A percentile compares a stretch with the other conserved stretches of the same genome.
Evolutionary conservation across 805 yeast genomes (phyloP).

Genomic region (Grigorovia jiainica): DNA sequence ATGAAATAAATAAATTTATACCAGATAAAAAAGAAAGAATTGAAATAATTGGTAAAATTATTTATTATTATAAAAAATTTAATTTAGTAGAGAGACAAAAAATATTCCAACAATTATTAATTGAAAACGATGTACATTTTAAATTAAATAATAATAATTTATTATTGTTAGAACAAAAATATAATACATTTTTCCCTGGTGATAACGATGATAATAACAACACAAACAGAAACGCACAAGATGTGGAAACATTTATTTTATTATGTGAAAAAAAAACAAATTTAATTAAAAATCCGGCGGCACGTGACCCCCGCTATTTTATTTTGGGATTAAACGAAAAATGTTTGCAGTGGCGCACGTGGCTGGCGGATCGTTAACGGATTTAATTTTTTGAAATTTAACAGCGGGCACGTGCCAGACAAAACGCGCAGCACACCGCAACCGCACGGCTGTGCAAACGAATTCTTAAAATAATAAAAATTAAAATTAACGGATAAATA

Average conservation of each 20-base stretch:
- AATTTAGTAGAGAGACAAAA: slow-evolving; percentile 9
- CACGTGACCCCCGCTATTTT: neutral
- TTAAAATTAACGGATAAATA: no score
- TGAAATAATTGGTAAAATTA: slow-evolving; percentile 16
- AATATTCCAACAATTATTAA: slow-evolving; percentile 8
- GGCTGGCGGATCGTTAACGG: neutral
- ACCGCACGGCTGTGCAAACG: no score
- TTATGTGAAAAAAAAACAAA: neutral
- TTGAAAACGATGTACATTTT: no score
- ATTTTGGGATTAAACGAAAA: neutral
- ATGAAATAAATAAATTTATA: slow-evolving; percentile 15
- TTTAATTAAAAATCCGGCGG: neutral
- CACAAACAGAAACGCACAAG: neutral
- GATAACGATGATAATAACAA: neutral
- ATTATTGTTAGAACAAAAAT: no score
- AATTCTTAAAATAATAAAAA: no score
- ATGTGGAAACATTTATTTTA: neutral
- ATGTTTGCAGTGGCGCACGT: neutral
- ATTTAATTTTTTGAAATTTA: no score
- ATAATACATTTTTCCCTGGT: neutral
- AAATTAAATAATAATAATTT: no score
- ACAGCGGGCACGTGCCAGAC: no score
- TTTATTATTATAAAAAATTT: slow-evolving; percentile 23
- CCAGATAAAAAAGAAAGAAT: slow-evolving; percentile 17
- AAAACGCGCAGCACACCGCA: no score